Conservation (phyloP, 768 basidiomycete genomes). For the Omphalotus guepiniiformis region DNA sequence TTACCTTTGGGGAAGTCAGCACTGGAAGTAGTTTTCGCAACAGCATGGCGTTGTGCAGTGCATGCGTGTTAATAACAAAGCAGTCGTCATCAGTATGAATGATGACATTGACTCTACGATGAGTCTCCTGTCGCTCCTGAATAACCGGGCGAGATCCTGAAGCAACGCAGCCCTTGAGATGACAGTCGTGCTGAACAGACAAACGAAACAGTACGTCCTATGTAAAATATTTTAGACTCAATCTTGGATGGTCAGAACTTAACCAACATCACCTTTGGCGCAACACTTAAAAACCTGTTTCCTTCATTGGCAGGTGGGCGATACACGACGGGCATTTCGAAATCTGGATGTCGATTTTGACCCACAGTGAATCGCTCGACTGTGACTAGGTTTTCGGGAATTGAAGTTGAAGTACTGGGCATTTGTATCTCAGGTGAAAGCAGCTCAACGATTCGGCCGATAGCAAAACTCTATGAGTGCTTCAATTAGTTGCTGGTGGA, state of each 20-base stretch:
- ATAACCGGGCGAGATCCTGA: not conserved
- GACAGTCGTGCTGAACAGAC: slow-evolving; percentile 2
- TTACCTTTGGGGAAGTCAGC: not conserved
- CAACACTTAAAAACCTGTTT: too few species aligned
- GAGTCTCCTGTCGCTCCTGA: not conserved
- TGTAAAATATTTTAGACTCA: not conserved
- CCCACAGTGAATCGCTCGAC: too few species aligned
- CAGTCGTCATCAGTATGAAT: not conserved
- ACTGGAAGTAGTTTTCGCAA: not conserved
- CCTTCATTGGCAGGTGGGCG: too few species aligned
- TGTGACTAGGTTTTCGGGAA: too few species aligned
- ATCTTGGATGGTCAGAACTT: not conserved
- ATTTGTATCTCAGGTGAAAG: too few species aligned
- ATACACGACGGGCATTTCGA: too few species aligned
- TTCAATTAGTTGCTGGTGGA: too few species aligned
- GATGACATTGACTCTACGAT: not conserved
- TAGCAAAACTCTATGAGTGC: too few species aligned
- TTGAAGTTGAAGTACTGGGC: too few species aligned
- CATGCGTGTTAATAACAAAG: slow-evolving; percentile 1
- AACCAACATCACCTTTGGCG: too few species aligned
- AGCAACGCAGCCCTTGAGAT: not conserved
- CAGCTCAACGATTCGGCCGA: too few species aligned
- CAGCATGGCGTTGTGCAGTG: slow-evolving; percentile 4
- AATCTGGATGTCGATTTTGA: too few species aligned
- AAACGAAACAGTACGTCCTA: not conserved